Percentiles rank a stretch among this genome's conserved stretches.
Conservation (phyloP, 1,139 yeast genomes). For the Saccharomyces uvarum region DNA sequence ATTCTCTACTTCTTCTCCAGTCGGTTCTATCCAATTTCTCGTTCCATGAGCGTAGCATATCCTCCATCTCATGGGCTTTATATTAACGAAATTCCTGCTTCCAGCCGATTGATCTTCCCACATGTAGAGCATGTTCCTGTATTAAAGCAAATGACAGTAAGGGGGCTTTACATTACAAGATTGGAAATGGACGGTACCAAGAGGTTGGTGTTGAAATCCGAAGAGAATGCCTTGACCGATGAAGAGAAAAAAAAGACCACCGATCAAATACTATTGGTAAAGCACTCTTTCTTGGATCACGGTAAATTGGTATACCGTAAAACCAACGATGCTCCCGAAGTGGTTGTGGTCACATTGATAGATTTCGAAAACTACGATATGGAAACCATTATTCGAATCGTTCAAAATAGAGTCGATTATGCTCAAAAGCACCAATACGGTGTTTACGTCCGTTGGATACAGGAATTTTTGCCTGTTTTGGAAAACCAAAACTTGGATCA, state of each 20-base stretch:
- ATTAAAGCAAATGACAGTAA: constrained; percentile 48
- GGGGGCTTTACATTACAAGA: constrained; percentile 42
- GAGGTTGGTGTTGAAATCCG: constrained; percentile 41
- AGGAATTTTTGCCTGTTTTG: constrained; percentile 63
- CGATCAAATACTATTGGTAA: constrained; percentile 39
- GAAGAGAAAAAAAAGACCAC: constrained; percentile 36
- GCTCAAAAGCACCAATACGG: constrained; percentile 73
- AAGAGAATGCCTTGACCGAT: constrained; percentile 37
- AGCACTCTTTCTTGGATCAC: constrained; percentile 53
- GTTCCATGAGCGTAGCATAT: constrained; percentile 7
- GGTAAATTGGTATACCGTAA: constrained; percentile 51
- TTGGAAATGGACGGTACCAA: constrained; percentile 38
- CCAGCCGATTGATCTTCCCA: constrained; percentile 53
- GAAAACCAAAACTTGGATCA: constrained; percentile 33
- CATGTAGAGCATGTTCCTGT: constrained; percentile 57
- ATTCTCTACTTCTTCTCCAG: constrained; percentile 9
- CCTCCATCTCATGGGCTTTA: constrained; percentile 38
- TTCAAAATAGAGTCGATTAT: constrained; percentile 76
- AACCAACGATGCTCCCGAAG: constrained; percentile 47
- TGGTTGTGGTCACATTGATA: constrained; percentile 71
- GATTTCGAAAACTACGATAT: constrained; percentile 65
- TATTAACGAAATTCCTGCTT: constrained; percentile 40
- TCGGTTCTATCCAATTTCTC: constrained; percentile 9
- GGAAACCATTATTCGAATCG: constrained; percentile 53
- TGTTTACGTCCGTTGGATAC: constrained; percentile 70